Conservation (phyloP, 192 early-diverging fungal genomes). For the Backusella tarrabulga region DNA sequence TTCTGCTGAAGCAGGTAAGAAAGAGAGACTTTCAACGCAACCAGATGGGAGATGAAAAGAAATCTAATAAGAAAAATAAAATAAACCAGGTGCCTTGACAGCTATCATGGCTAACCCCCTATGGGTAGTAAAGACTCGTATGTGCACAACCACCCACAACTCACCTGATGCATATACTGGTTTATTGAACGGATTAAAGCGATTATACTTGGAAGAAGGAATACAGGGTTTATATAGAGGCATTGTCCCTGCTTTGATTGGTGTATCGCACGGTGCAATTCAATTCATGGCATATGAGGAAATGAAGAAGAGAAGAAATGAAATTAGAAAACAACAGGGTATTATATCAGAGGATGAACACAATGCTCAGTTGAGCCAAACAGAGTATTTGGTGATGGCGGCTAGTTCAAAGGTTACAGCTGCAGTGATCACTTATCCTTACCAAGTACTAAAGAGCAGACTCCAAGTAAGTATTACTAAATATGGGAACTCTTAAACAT, state of each 20-base stretch:
- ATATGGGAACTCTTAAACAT: neutral
- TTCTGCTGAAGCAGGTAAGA: conserved; percentile 69
- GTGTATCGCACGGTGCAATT: conserved; percentile 93
- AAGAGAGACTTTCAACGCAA: neutral
- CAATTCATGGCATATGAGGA: conserved; percentile 99
- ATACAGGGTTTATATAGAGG: conserved; percentile 76
- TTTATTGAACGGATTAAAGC: conserved; percentile 58
- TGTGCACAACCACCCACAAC: conserved; percentile 65
- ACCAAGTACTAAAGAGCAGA: conserved; percentile 85
- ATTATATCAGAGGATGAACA: conserved; percentile 6
- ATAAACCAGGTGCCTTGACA: conserved; percentile 54
- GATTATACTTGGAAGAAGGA: conserved; percentile 65
- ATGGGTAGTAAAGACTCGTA: conserved; percentile 85
- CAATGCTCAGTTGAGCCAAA: conserved; percentile 44
- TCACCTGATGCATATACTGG: conserved; percentile 65
- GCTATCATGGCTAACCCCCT: conserved; percentile 76
- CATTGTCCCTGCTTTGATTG: conserved; percentile 85
- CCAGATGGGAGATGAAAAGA: no score
- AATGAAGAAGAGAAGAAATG: conserved; percentile 75
- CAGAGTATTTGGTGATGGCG: conserved; percentile 84
- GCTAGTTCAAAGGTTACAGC: conserved; percentile 85
- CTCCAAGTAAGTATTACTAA: conserved; percentile 63
- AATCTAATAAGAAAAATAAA: no score
- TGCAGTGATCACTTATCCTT: conserved; percentile 87
- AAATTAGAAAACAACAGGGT: conserved; percentile 36